These are phyloP conservation scores for Posidonia australis DNA, from an alignment of 106 monocot genomes.

Conservation along the genomic window DNA sequence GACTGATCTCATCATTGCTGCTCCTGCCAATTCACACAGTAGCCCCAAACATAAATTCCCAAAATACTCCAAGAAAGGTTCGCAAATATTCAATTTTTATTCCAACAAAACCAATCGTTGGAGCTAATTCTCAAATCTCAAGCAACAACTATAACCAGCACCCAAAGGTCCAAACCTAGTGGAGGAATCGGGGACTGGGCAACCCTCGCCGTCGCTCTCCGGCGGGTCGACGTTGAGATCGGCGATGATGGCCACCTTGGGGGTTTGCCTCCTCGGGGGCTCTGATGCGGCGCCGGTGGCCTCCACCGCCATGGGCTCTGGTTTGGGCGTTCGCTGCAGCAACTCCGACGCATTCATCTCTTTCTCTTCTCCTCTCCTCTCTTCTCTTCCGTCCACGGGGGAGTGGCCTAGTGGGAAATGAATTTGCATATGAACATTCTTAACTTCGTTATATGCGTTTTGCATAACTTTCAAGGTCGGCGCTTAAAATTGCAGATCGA, in stretches of 20 bases:
- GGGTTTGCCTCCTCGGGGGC: constrained; percentile 8
- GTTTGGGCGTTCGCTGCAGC: background rate
- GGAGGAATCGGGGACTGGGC: constrained; percentile 17
- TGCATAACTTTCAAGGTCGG: no score
- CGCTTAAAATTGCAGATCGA: no score
- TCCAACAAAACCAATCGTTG: no score
- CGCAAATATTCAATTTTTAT: no score
- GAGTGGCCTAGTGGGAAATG: no score
- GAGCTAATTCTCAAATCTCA: background rate
- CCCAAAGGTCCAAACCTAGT: constrained; percentile 17
- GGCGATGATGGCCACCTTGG: constrained; percentile 46
- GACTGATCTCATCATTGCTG: constrained; percentile 34
- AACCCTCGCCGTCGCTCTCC: constrained; percentile 78
- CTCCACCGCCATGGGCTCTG: background rate
- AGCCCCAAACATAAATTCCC: no score
- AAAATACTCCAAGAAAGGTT: no score
- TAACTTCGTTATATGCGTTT: no score
- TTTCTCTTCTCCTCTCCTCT: background rate
- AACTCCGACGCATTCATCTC: no score
- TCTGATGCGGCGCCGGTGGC: background rate
- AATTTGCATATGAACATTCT: no score
- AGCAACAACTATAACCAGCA: background rate
- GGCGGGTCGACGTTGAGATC: constrained; percentile 88
- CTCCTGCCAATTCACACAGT: constrained; percentile 27
- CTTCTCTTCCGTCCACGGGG: background rate